These are phyloP conservation scores for Alliaria petiolata DNA, from an alignment of 345 rosid species.

Conservation along the genomic window DNA sequence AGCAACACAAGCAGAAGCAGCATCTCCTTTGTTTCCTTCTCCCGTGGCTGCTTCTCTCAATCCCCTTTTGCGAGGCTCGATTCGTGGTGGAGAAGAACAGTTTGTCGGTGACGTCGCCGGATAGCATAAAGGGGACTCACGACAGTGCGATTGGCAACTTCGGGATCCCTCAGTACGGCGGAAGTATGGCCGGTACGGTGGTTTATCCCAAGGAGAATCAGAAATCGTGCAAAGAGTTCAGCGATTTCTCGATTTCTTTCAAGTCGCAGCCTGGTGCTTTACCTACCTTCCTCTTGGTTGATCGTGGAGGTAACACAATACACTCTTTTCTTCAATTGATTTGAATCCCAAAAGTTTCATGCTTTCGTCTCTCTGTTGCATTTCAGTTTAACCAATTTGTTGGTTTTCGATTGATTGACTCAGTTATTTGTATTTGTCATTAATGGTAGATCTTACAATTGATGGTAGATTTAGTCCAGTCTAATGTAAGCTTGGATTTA, in stretches of 20 bases:
- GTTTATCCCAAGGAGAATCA: conserved; percentile 64
- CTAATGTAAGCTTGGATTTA: not conserved
- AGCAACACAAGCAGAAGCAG: too few relatives aligned
- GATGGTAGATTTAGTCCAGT: conserved; percentile 20
- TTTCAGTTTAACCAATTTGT: not conserved
- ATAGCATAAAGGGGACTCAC: conserved; percentile 75
- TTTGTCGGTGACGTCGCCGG: conserved; percentile 82
- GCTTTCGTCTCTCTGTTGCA: too few relatives aligned
- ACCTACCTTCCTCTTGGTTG: conserved; percentile 74
- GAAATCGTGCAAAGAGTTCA: conserved; percentile 71
- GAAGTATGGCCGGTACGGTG: conserved; percentile 94
- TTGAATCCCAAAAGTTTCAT: not conserved
- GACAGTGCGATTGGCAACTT: conserved; percentile 97
- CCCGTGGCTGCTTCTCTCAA: conserved; percentile 11
- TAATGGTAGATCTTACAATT: not conserved
- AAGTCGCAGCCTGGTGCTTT: conserved; percentile 77
- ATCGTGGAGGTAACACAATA: conserved; percentile 88
- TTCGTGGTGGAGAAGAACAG: conserved; percentile 99
- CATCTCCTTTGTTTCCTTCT: conserved; percentile 41
- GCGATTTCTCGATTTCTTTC: conserved; percentile 58
- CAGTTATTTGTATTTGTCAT: not conserved
- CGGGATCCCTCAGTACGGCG: conserved; percentile 98
- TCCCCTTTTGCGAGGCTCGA: conserved; percentile 32
- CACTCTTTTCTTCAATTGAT: not conserved
- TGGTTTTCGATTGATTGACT: not conserved